Base-by-base conservation (phyloP, 208 protist species). In the Trypanosoma brucei region DNA sequence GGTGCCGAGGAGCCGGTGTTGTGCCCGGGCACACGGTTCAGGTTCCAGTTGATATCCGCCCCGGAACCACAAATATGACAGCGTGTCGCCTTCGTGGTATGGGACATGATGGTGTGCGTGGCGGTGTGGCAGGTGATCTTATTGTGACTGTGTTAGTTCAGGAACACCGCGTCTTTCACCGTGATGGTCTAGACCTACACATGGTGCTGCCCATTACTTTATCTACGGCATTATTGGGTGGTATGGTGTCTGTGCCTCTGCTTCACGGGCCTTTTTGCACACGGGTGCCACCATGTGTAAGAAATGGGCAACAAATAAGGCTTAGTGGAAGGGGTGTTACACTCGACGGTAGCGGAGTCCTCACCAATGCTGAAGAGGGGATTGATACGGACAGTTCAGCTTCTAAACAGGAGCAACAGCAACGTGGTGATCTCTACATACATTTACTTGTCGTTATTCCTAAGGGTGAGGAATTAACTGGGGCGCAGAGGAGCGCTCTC, bases 51-150 rank as follows among this genome's bases (percentile, higher is more conserved):
- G 51, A 61, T 22, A 76, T 90, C 40, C 78, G 78, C 5, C 64
- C 72, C 0, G 65, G 72, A 30, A 58, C 77, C 0, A 72, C 76
- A 8, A 76, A 62, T 39, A 56, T 81, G 58, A 68, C 68, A 2
- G 72, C 65, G 39, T 40, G 58, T 5, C 75, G 82, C 8, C n/a
- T 94, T 13, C 66, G 53, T 38, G 77, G 77, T 35, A 73, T 84
- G 59, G 89, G 92, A 33, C 72, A 96, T 60, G 89, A 90, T 59
- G 92, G 89, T 49, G 72, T 78, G 36, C 83, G 87, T 56, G 92
- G 92, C 22, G 92, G 92, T 30, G 55, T 62, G 34, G 48, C 84
- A 9, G 92, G 92, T 9, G 76, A 89, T 55, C 52, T 95, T 35
- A 66, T 94, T 6, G 68, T 97, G 30, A 91, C 80, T 35, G 65